Evolutionary conservation across 805 yeast species (phyloP).

Genomic region (Osmozyma mogii): DNA sequence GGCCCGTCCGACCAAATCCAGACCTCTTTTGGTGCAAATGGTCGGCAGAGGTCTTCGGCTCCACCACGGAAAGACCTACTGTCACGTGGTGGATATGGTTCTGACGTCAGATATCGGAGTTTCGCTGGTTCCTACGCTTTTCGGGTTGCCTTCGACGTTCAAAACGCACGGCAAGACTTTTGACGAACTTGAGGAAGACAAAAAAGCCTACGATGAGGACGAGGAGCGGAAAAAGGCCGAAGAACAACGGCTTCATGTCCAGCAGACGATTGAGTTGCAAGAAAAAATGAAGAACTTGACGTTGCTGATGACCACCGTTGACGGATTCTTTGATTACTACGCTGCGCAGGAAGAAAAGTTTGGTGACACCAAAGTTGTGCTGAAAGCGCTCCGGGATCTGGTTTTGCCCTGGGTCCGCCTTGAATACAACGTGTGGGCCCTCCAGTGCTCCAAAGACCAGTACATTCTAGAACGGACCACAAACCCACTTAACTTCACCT

Average conservation of each 20-base stretch:
- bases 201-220: slow-evolving; percentile 2
- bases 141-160: slow-evolving; percentile 20
- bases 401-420: slow-evolving; percentile 21
- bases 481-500: slow-evolving; percentile 2
- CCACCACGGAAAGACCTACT: slow-evolving; percentile 50
- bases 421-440: slow-evolving; percentile 28
- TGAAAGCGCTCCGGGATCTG: slow-evolving; percentile 9
- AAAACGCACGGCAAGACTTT: slow-evolving; percentile 17
- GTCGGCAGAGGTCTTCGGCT: slow-evolving; percentile 80
- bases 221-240: slow-evolving; percentile 5
- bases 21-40: slow-evolving; percentile 73
- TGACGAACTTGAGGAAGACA: slow-evolving; percentile 8
- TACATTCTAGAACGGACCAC: slow-evolving; percentile 4
- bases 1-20: slow-evolving; percentile 75
- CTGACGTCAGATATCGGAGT: slow-evolving; percentile 50
- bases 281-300: too few relatives aligned
- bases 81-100: slow-evolving; percentile 76
- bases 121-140: slow-evolving; percentile 47
- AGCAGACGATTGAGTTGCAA: too few relatives aligned
- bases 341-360: slow-evolving; percentile 6
- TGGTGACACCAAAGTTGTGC: slow-evolving; percentile 7
- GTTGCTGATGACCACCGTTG: too few relatives aligned
- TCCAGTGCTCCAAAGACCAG: slow-evolving; percentile 3
- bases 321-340: too few relatives aligned
- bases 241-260: too few relatives aligned